Evolutionary conservation across 2,329 filamentous ascomycete species (phyloP).

Genomic region (Pseudonectria foliicola): DNA sequence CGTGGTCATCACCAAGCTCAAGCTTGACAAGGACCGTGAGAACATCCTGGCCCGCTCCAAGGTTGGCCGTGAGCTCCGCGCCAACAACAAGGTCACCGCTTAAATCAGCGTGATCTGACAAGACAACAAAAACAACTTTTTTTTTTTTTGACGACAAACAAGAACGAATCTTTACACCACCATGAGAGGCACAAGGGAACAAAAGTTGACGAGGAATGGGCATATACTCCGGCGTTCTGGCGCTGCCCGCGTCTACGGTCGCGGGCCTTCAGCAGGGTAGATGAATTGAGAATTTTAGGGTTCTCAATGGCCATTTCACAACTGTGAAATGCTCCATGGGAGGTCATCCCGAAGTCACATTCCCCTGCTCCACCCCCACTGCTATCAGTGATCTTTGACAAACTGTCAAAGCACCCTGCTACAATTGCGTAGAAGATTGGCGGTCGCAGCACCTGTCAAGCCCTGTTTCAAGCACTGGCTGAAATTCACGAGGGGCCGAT

Average conservation of each 20-base stretch:
- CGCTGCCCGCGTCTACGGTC: constrained; percentile 22
- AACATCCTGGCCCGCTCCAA: constrained; percentile 80
- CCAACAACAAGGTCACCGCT: constrained; percentile 62
- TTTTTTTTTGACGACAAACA: neutral
- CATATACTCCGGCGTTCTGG: constrained; percentile 34
- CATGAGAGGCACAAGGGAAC: constrained; percentile 12
- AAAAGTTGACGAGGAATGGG: constrained; percentile 28
- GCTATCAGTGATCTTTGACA: too few species aligned
- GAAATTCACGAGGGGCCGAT: constrained; percentile 4
- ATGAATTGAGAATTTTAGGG: constrained; percentile 36
- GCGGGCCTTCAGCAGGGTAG: constrained; percentile 31
- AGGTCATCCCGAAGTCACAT: constrained; percentile 61
- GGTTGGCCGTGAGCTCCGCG: constrained; percentile 67
- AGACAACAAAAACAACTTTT: constrained; percentile 15
- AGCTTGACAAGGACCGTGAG: constrained; percentile 95
- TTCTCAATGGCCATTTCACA: constrained; percentile 70
- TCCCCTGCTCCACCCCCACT: constrained; percentile 16
- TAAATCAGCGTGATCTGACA: constrained; percentile 27
- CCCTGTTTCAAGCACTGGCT: constrained; percentile 1
- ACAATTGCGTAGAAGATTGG: too few species aligned
- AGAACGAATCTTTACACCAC: constrained; percentile 15
- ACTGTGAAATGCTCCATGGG: constrained; percentile 68
- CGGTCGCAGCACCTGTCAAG: constrained; percentile 10
- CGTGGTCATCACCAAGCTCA: constrained; percentile 97
- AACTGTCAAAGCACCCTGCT: too few species aligned